phyloP scores from a whole-genome alignment of 1,284 basidiomycete species.

The Mycena citricolor region DNA sequence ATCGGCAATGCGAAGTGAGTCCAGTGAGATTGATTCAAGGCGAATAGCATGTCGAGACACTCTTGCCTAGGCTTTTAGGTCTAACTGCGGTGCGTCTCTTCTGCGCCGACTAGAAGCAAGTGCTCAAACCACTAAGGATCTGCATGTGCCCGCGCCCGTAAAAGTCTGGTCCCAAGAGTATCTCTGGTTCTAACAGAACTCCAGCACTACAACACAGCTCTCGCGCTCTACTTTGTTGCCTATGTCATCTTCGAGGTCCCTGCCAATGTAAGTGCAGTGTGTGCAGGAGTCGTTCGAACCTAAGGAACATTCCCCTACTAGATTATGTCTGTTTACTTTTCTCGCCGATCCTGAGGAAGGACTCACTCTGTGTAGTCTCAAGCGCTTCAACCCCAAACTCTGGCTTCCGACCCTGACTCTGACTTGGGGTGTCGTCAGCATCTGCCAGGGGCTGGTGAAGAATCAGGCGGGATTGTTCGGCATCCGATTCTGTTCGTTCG shows the following conservation, averaged over 20 bases:
- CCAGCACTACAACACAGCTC: slow-evolving; percentile 51
- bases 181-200: background rate
- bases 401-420: slow-evolving; percentile 63
- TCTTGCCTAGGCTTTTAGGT: slow-evolving; percentile 42
- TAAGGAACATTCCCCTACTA: slow-evolving; percentile 20
- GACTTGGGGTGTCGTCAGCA: slow-evolving; percentile 59
- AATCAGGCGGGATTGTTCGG: slow-evolving; percentile 57
- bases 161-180: background rate
- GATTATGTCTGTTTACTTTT: slow-evolving; percentile 39
- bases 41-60: slow-evolving; percentile 6
- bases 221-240: slow-evolving; percentile 66
- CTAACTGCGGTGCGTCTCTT: slow-evolving; percentile 37
- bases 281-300: too few species aligned
- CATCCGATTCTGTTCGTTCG: slow-evolving; percentile 48
- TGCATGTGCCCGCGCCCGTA: slow-evolving; percentile 43
- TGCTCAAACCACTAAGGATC: slow-evolving; percentile 37
- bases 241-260: slow-evolving; percentile 74
- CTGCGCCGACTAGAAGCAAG: background rate
- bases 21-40: too few species aligned
- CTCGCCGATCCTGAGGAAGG: slow-evolving; percentile 5
- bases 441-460: slow-evolving; percentile 58
- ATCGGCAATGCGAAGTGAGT: slow-evolving; percentile 66
- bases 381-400: slow-evolving; percentile 54
- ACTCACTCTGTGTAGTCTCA: slow-evolving; percentile 39
- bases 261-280: slow-evolving; percentile 49